Percentiles rank a stretch among this genome's conserved stretches.
Conservation (phyloP, 805 yeast species). For the Yarrowia sp. region DNA sequence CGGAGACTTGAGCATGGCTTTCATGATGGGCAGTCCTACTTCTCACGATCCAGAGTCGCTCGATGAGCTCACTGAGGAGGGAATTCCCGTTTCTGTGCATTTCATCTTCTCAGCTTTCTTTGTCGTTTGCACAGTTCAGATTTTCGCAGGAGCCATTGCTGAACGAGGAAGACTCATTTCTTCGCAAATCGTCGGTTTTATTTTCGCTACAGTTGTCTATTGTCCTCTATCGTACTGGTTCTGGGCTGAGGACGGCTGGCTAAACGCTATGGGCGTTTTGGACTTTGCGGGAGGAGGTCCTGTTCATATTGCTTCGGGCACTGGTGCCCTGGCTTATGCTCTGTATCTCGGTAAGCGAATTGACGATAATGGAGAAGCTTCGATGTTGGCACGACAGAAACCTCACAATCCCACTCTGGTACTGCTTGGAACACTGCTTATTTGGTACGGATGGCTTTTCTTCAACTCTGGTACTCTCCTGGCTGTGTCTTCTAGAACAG, state of each 20-base stretch:
- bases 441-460: slow-evolving; percentile 99
- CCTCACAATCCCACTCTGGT: slow-evolving; percentile 92
- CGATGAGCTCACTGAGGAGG: background rate
- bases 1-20: slow-evolving; percentile 45
- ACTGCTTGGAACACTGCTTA: slow-evolving; percentile 89
- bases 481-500: slow-evolving; percentile 52
- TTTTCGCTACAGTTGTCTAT: slow-evolving; percentile 94
- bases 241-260: slow-evolving; percentile 94
- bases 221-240: slow-evolving; percentile 97
- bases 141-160: slow-evolving; percentile 97
- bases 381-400: slow-evolving; percentile 51
- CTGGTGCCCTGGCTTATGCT: slow-evolving; percentile 92
- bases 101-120: slow-evolving; percentile 95
- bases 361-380: slow-evolving; percentile 57
- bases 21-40: slow-evolving; percentile 36
- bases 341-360: slow-evolving; percentile 87
- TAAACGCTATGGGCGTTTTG: slow-evolving; percentile 72
- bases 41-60: background rate
- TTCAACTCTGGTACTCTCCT: slow-evolving; percentile 96
- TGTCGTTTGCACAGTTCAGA: slow-evolving; percentile 86
- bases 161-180: slow-evolving; percentile 96
- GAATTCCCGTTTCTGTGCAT: slow-evolving; percentile 85
- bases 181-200: slow-evolving; percentile 88
- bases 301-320: slow-evolving; percentile 92
- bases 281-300: slow-evolving; percentile 99